phyloP scores from a whole-genome alignment of 768 basidiomycete species.

The Leccinum truebloodii region DNA sequence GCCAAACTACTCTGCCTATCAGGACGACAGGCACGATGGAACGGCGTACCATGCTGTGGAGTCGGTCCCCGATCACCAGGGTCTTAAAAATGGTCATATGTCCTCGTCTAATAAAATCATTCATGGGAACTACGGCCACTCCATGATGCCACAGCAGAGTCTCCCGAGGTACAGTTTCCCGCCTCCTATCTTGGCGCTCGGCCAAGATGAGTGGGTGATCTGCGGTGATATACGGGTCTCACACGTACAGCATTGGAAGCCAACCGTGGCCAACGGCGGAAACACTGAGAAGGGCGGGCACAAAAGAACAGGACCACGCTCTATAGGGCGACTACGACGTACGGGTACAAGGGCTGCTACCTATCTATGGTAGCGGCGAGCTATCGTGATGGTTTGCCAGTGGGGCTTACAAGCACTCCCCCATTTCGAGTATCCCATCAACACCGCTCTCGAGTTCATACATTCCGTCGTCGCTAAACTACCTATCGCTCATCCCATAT shows the following conservation, averaged over 20 bases:
- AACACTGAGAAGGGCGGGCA: no score
- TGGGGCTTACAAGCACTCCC: constrained; percentile 6
- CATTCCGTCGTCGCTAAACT: constrained; percentile 38
- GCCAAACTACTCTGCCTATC: constrained; percentile 45
- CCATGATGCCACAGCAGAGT: constrained; percentile 23
- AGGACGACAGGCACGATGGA: constrained; percentile 43
- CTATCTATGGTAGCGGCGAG: no score
- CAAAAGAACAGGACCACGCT: no score
- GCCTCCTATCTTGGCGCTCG: constrained; percentile 57
- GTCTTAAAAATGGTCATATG: constrained; percentile 34
- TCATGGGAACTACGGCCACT: constrained; percentile 26
- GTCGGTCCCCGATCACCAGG: constrained; percentile 31
- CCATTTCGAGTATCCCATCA: constrained; percentile 32
- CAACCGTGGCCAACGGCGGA: no score
- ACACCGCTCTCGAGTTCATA: constrained; percentile 38
- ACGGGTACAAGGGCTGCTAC: no score
- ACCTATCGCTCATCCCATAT: constrained; percentile 42
- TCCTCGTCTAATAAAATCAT: constrained; percentile 30
- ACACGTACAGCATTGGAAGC: constrained; percentile 28
- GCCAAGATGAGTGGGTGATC: constrained; percentile 43
- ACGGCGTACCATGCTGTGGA: constrained; percentile 41
- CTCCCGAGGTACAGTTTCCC: constrained; percentile 48
- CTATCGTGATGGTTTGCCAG: no score
- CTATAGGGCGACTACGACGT: no score
- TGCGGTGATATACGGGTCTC: constrained; percentile 33